phyloP scores from a whole-genome alignment of 2,329 filamentous ascomycete species.

The Aspergillus puulaauensis region DNA sequence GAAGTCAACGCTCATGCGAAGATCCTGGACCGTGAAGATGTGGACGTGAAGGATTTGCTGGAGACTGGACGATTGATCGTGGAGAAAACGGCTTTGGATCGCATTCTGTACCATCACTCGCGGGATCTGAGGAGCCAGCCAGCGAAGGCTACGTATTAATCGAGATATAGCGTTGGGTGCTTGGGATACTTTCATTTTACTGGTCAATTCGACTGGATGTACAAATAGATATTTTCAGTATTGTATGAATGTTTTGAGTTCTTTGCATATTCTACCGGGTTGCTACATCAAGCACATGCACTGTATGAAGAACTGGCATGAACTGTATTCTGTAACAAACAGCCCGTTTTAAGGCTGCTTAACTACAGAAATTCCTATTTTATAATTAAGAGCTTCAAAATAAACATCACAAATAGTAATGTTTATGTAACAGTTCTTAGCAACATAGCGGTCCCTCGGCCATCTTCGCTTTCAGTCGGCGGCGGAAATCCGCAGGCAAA shows the following conservation, averaged over 20 bases:
- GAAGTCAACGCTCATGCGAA: slow-evolving; percentile 65
- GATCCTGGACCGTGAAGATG: slow-evolving; percentile 69
- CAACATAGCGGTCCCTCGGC: neutral
- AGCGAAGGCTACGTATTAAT: slow-evolving; percentile 35
- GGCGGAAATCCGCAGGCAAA: slow-evolving; percentile 23
- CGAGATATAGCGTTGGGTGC: slow-evolving; percentile 1
- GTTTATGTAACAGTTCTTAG: neutral
- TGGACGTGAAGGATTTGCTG: slow-evolving; percentile 93
- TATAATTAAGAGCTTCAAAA: neutral
- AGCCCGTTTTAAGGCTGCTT: neutral
- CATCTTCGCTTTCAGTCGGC: slow-evolving; percentile 2
- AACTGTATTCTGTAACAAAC: neutral
- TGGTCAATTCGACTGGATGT: slow-evolving; percentile 20
- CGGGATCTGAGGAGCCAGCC: slow-evolving; percentile 38
- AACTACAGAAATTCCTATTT: neutral
- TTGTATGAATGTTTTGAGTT: slow-evolving; percentile 5
- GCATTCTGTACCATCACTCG: slow-evolving; percentile 68
- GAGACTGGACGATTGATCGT: slow-evolving; percentile 83
- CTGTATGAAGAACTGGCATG: neutral
- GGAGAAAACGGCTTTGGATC: slow-evolving; percentile 75
- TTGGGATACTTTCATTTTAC: slow-evolving; percentile 16
- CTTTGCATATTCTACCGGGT: neutral
- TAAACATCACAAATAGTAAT: neutral
- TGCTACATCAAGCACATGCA: neutral
- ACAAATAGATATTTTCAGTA: slow-evolving; percentile 30